Conservation (phyloP, 495 filamentous ascomycete species). For the Aspergillus ellipticus region DNA sequence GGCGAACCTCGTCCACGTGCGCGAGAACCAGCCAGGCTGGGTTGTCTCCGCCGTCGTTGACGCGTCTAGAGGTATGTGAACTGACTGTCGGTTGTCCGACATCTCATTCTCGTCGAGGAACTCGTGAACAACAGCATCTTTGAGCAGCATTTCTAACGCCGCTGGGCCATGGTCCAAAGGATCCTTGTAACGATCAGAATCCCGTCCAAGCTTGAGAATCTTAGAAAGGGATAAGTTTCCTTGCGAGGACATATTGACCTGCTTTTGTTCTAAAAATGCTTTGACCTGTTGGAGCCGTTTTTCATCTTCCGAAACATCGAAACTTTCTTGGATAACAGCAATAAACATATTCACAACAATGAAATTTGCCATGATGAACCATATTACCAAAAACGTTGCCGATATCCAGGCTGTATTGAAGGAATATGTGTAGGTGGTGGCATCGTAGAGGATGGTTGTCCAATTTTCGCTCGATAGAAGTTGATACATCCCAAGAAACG, state of each 20-base stretch:
- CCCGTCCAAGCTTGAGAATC: slow-evolving; percentile 76
- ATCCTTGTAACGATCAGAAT: slow-evolving; percentile 62
- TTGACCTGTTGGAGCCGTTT: slow-evolving; percentile 95
- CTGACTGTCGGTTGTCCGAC: slow-evolving; percentile 22
- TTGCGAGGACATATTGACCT: slow-evolving; percentile 62
- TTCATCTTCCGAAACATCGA: slow-evolving; percentile 98
- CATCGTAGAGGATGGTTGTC: slow-evolving; percentile 82
- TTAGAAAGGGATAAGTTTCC: slow-evolving; percentile 81
- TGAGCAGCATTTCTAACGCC: slow-evolving; percentile 90
- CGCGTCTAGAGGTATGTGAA: slow-evolving; percentile 20
- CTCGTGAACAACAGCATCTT: slow-evolving; percentile 89
- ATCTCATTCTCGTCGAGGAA: slow-evolving; percentile 73
- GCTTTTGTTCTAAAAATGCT: slow-evolving; percentile 87
- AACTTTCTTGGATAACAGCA: slow-evolving; percentile 99
- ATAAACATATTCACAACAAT: slow-evolving; percentile 99
- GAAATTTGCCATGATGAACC: slow-evolving; percentile 94
- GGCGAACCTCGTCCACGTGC: slow-evolving; percentile 53
- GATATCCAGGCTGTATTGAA: slow-evolving; percentile 86
- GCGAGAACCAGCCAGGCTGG: slow-evolving; percentile 53
- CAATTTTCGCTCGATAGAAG: slow-evolving; percentile 97
- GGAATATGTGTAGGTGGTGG: slow-evolving; percentile 59
- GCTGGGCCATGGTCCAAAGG: slow-evolving; percentile 84
- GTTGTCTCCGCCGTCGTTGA: slow-evolving; percentile 29
- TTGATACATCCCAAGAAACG: slow-evolving; percentile 97
- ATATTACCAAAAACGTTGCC: slow-evolving; percentile 85